Percentiles rank a stretch among this genome's conserved stretches.
phyloP scores from a whole-genome alignment of 2,329 filamentous ascomycete genomes.

The Calonectria multiphialidica region DNA sequence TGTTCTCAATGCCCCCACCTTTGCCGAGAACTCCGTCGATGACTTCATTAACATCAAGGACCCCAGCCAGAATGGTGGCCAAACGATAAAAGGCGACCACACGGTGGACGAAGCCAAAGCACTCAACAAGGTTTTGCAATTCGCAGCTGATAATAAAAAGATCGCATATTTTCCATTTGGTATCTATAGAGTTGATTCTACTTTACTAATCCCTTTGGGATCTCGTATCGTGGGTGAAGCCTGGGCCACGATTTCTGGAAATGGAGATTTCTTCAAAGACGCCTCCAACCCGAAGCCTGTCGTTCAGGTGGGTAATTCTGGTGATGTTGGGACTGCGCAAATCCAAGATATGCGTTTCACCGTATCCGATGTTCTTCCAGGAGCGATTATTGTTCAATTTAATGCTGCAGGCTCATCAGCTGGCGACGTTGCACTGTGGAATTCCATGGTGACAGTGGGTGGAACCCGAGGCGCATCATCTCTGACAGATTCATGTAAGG shows the following conservation, averaged over 20 bases:
- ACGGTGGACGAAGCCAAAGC: neutral
- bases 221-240: neutral
- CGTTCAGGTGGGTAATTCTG: neutral
- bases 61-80: neutral
- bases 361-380: neutral
- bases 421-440: neutral
- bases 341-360: constrained; percentile 1
- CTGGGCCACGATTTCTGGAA: neutral
- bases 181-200: neutral
- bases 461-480: neutral
- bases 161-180: neutral
- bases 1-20: neutral
- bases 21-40: neutral
- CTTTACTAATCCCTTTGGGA: neutral
- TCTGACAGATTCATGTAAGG: neutral
- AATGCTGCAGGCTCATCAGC: neutral
- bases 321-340: neutral
- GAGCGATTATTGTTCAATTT: neutral
- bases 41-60: neutral
- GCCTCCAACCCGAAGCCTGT: neutral
- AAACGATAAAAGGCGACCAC: neutral
- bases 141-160: neutral
- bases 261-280: neutral
- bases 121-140: neutral
- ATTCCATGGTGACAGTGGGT: neutral